Evolutionary conservation across 1,139 yeast genomes (phyloP).

Genomic region (Geotrichum siamense): DNA sequence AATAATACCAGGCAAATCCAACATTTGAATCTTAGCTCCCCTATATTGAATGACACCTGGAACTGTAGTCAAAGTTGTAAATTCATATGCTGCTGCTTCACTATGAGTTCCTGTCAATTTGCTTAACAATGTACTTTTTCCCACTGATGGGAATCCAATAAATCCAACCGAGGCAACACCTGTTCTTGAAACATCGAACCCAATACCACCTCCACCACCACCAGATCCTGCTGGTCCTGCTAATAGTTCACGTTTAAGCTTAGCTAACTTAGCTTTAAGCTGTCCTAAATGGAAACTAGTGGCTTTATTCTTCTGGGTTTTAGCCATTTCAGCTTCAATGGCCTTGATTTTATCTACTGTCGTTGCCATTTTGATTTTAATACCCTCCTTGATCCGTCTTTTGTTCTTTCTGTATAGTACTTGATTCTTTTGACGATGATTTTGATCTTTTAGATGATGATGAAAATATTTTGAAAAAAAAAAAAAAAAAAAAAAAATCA

Average conservation of each 20-base stretch:
- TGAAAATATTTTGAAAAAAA: too few relatives aligned
- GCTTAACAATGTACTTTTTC: slow-evolving; percentile 49
- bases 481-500: too few relatives aligned
- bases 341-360: slow-evolving; percentile 38
- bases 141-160: slow-evolving; percentile 72
- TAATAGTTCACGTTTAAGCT: slow-evolving; percentile 81
- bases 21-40: slow-evolving; percentile 96
- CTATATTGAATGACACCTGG: slow-evolving; percentile 94
- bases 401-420: too few relatives aligned
- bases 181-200: slow-evolving; percentile 95
- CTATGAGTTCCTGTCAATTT: slow-evolving; percentile 93
- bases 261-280: slow-evolving; percentile 91
- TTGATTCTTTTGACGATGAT: too few relatives aligned
- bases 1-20: slow-evolving; percentile 96
- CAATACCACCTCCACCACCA: slow-evolving; percentile 81
- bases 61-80: slow-evolving; percentile 94
- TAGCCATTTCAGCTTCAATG: slow-evolving; percentile 93
- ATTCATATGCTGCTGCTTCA: slow-evolving; percentile 95
- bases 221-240: slow-evolving; percentile 74
- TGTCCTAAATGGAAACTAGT: slow-evolving; percentile 96
- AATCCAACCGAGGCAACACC: slow-evolving; percentile 97
- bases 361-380: slow-evolving; percentile 15
- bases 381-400: too few relatives aligned
- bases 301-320: slow-evolving; percentile 92
- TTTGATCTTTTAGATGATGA: too few relatives aligned